These are phyloP conservation scores for Sugiyamaella valdiviana DNA, from an alignment of 805 yeast species.

Conservation along the genomic window DNA sequence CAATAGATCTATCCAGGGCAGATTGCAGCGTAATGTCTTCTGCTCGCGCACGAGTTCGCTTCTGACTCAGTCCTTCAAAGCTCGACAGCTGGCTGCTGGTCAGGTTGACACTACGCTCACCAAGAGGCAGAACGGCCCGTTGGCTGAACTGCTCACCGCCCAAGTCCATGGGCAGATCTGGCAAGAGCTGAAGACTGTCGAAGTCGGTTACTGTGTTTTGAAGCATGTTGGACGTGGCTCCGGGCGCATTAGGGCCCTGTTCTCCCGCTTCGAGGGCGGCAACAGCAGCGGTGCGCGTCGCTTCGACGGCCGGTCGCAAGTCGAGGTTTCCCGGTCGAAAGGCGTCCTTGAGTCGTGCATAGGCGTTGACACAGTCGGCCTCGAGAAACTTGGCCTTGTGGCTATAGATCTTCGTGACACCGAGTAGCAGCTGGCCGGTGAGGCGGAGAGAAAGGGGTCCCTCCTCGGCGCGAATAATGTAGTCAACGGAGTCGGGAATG, in stretches of 20 bases:
- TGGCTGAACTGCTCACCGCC: neutral
- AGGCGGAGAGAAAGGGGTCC: slow-evolving; percentile 71
- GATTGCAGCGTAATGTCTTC: slow-evolving; percentile 4
- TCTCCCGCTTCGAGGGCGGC: slow-evolving; percentile 54
- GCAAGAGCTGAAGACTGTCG: slow-evolving; percentile 51
- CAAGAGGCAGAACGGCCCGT: neutral
- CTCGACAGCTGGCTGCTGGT: neutral
- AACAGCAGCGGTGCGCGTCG: slow-evolving; percentile 30
- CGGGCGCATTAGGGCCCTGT: slow-evolving; percentile 38
- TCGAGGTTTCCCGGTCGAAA: slow-evolving; percentile 39
- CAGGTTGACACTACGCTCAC: neutral
- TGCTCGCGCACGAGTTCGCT: neutral
- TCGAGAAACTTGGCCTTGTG: slow-evolving; percentile 75
- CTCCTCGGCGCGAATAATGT: slow-evolving; percentile 45
- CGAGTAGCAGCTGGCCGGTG: slow-evolving; percentile 80
- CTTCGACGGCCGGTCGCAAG: slow-evolving; percentile 30
- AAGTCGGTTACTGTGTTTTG: slow-evolving; percentile 74
- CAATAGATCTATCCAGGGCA: slow-evolving; percentile 52
- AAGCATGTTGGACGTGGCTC: slow-evolving; percentile 33
- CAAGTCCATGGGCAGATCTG: slow-evolving; percentile 44
- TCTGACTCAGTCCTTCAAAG: neutral
- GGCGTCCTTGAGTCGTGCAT: slow-evolving; percentile 59
- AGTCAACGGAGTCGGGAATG: slow-evolving; percentile 58
- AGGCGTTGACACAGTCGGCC: slow-evolving; percentile 76
- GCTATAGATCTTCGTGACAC: slow-evolving; percentile 81